Evolutionary conservation across 768 basidiomycete species (phyloP), one percentile per base, ranked within the genome.

Genomic region (Boletus eberwhitei): DNA sequence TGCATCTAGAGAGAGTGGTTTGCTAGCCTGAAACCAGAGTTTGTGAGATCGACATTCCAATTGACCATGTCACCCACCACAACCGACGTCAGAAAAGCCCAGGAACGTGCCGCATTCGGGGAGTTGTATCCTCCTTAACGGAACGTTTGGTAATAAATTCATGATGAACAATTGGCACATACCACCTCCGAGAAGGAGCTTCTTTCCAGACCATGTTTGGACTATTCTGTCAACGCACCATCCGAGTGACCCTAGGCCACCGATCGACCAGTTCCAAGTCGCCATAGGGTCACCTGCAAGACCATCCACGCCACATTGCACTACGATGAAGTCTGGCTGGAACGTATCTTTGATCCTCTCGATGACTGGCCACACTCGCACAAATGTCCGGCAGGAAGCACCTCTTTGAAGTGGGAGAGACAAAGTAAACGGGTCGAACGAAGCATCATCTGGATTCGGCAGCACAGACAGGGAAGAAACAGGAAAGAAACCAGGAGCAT

Each of bases 271-370:
- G 67, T 92, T 86, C 77, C 88, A 86, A 3, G 81, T 79, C 5
- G 79, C 78, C 70, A 86, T 85, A 2, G 88, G 87, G 68, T 97
- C 95, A 0, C 88, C 91, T 1, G 91, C 85, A 3, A 98, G 78
- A 0, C 85, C 91, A 59, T 98, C 95, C 2, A 84, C 83, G 2
- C 95, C 95, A 53, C 93, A 92, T 64, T 97, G 93, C 0, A 97
- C 64, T 0, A 96, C 79, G 14, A 92, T 68, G 61, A 81, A 90
- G 60, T 95, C 88, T 0, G 94, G 94, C 4, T 73, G 64, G 67
- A 88, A 94, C 0, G 79, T 75, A 13, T 76, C 72, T 54, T 71
- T 80, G 22, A 94, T 73, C 3, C 69, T 70, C 60, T 90, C 84
- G 17, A 97, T 74, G 42, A 80, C 67, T 0, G 75, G 67, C 85